phyloP scores from a whole-genome alignment of 2,329 filamentous ascomycete species.

The Fonsecaea erecta region DNA sequence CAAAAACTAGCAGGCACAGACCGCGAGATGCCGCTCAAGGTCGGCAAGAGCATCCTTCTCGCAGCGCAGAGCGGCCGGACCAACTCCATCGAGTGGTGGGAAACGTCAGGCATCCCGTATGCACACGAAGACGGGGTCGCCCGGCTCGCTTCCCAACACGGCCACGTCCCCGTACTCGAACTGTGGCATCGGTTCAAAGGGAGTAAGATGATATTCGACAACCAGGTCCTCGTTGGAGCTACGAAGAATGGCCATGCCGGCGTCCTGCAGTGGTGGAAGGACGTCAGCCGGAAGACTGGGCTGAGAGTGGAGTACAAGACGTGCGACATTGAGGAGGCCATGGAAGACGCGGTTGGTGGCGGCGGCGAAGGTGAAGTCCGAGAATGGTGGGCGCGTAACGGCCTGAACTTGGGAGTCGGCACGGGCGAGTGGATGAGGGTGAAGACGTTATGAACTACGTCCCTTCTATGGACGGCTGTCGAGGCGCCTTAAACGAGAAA shows the following conservation, averaged over 20 bases:
- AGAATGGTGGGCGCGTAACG: conserved; percentile 86
- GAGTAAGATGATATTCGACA: conserved; percentile 79
- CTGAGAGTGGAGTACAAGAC: conserved; percentile 89
- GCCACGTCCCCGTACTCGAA: conserved; percentile 81
- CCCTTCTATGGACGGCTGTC: not conserved
- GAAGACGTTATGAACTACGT: conserved; percentile 63
- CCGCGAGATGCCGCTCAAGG: conserved; percentile 65
- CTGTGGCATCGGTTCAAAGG: conserved; percentile 78
- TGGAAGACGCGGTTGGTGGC: conserved; percentile 79
- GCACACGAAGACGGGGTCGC: conserved; percentile 80
- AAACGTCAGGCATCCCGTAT: conserved; percentile 76
- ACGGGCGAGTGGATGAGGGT: conserved; percentile 90
- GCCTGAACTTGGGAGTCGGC: conserved; percentile 77
- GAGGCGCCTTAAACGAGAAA: not conserved
- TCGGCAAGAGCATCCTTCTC: conserved; percentile 81
- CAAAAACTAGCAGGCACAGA: conserved; percentile 43
- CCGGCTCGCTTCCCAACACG: conserved; percentile 81
- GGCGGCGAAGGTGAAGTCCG: conserved; percentile 72
- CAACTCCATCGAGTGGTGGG: conserved; percentile 85
- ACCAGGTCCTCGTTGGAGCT: conserved; percentile 80
- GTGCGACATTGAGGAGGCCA: conserved; percentile 91
- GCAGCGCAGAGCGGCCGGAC: conserved; percentile 82
- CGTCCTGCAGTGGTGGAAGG: conserved; percentile 86
- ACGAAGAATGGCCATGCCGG: conserved; percentile 84
- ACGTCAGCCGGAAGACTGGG: conserved; percentile 59